phyloP scores from a whole-genome alignment of 768 basidiomycete species.

The Gymnopilus junonius region DNA sequence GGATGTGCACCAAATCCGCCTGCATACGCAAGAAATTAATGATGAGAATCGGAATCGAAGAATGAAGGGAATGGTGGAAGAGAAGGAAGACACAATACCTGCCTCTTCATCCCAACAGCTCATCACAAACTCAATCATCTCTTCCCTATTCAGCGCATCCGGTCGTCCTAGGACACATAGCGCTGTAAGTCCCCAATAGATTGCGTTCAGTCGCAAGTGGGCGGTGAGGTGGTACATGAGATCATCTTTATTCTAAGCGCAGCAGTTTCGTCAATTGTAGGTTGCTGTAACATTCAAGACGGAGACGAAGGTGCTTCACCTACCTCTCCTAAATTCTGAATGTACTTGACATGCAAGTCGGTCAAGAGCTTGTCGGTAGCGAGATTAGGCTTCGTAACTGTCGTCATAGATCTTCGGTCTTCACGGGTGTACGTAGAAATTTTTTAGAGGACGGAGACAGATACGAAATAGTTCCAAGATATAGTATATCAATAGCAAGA shows the following conservation, averaged over 20 bases:
- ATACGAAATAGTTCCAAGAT: not conserved
- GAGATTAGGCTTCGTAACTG: not conserved
- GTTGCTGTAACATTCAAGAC: not conserved
- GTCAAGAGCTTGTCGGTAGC: constrained; percentile 14
- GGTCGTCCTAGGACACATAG: constrained; percentile 77
- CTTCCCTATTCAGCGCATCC: constrained; percentile 81
- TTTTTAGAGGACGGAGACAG: not conserved
- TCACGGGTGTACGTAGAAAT: no score
- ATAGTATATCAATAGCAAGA: no score
- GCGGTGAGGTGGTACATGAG: constrained; percentile 88
- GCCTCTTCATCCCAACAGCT: constrained; percentile 94
- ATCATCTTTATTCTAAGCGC: constrained; percentile 75
- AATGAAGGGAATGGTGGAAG: not conserved
- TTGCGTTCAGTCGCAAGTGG: constrained; percentile 92
- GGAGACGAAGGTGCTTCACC: not conserved
- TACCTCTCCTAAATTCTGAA: constrained; percentile 25
- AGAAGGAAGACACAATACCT: constrained; percentile 34
- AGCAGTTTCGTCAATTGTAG: not conserved
- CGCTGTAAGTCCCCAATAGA: constrained; percentile 96
- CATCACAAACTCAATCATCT: constrained; percentile 89
- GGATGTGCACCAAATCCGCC: constrained; percentile 94
- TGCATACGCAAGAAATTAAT: constrained; percentile 30
- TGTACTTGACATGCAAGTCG: constrained; percentile 23
- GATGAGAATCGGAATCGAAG: not conserved
- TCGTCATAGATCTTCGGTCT: not conserved